Evolutionary conservation across 2,329 filamentous ascomycete species (phyloP), one percentile per base, ranked within the genome.

Genomic region (Botrytis fabae): DNA sequence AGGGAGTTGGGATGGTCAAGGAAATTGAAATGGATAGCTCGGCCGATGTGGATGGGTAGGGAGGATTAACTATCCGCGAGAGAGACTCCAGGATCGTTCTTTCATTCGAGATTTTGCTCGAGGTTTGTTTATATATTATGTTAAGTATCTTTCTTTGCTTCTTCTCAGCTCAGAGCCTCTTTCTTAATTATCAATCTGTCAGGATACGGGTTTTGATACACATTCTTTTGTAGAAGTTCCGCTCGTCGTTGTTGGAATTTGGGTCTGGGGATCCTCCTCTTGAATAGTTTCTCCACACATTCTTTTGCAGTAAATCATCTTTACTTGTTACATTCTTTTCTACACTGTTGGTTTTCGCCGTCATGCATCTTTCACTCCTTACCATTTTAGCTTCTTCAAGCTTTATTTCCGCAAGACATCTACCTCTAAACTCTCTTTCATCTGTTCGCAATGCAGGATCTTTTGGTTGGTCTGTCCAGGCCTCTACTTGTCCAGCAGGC

Each of bases 401-500:
- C 51, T 46, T 70, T 14, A 25, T 60, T 35, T 16, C 44, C 10
- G 68, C 68, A 44, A 59, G 68, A 61, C 60, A 60, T 44, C 6
- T 70, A 16, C 68, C 68, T 18, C 16, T 16, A 20, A 20, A 44
- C 25, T 35, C 25, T 25, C 14, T 54, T 46, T 22, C 60, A 18
- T 9, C 54, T 16, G 40, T 18, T 44, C 54, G 38, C n/a, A 40
- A 40, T 59, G 40, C 42, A 60, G 38, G 28, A 8, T 60, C 25
- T 12, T 38, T 28, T 25, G 73, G 73, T 16, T 74, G 73, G 73
- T 73, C 73, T 57, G 40, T 74, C 32, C 73, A 74, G 42, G 35
- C 73, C 3, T 42, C 32, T 28, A 73, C 35, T 28, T 70, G 70
- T 51, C 71, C 71, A 9, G 22, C 54, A 38, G 64, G 46, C 28